phyloP scores from a whole-genome alignment of 441 rosid species.

The Eruca vesicaria region DNA sequence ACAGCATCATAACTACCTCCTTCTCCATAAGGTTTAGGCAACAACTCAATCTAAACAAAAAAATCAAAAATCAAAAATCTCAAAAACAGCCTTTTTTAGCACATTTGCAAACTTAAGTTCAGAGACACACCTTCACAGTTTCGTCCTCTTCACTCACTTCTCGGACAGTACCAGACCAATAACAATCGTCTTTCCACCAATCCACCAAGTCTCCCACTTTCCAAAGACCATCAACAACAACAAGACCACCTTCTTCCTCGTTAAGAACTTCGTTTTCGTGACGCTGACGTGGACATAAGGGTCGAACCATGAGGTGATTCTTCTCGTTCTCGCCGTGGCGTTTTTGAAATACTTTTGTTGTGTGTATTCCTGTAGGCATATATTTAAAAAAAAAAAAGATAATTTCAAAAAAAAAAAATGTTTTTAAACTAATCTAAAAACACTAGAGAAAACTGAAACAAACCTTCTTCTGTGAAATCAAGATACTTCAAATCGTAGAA shows the following conservation, averaged over 20 bases:
- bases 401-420: too few species aligned
- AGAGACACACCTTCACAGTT: conserved; percentile 45
- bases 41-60: conserved; percentile 54
- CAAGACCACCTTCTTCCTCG: conserved; percentile 38
- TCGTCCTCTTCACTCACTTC: conserved; percentile 37
- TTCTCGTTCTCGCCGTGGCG: conserved; percentile 2
- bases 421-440: background rate
- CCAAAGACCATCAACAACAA: conserved; percentile 49
- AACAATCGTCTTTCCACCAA: conserved; percentile 68
- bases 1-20: conserved; percentile 51
- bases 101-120: background rate
- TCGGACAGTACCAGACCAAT: conserved; percentile 65
- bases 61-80: background rate
- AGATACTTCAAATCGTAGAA: conserved; percentile 39
- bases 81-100: background rate
- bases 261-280: conserved; percentile 40
- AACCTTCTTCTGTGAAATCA: conserved; percentile 78
- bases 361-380: conserved; percentile 39
- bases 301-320: conserved; percentile 62
- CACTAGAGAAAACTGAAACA: background rate
- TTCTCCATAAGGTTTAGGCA: conserved; percentile 70
- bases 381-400: too few species aligned
- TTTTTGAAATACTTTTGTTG: conserved; percentile 46
- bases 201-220: conserved; percentile 85
- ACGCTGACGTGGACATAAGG: conserved; percentile 51